Evolutionary conservation across 805 yeast genomes (phyloP).

Genomic region (Candida sanyiensis): DNA sequence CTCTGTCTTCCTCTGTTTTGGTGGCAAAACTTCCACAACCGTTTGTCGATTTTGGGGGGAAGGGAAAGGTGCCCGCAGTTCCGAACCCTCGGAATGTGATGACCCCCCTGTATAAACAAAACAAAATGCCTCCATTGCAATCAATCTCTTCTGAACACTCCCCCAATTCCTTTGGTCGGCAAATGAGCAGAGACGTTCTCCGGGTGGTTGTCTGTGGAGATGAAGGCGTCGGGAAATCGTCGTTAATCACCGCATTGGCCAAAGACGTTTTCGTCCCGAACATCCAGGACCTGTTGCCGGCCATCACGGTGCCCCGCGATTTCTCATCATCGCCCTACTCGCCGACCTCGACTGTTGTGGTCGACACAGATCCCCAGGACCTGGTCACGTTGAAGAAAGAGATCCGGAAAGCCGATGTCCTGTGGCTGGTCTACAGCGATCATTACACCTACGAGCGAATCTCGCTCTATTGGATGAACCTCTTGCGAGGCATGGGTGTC

Average conservation of each 20-base stretch:
- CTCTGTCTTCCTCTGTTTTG: not conserved
- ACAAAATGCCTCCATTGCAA: too few relatives aligned
- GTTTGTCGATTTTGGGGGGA: not conserved
- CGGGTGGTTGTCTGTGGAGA: constrained; percentile 93
- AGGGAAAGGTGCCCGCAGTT: not conserved
- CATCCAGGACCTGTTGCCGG: constrained; percentile 74
- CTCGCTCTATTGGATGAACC: constrained; percentile 90
- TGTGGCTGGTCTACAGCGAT: constrained; percentile 91
- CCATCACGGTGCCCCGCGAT: constrained; percentile 76
- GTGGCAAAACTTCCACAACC: constrained; percentile 1
- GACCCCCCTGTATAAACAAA: too few relatives aligned
- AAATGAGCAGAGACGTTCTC: constrained; percentile 47
- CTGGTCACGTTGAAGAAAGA: constrained; percentile 56
- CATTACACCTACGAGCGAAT: constrained; percentile 92
- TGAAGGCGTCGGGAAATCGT: constrained; percentile 79
- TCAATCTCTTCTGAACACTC: too few relatives aligned
- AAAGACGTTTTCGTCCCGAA: constrained; percentile 77
- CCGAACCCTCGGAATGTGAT: not conserved
- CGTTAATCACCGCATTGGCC: constrained; percentile 71
- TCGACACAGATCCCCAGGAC: constrained; percentile 78
- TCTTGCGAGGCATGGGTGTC: constrained; percentile 87
- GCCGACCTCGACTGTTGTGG: constrained; percentile 60
- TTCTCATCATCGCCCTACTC: constrained; percentile 54
- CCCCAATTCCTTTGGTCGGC: too few relatives aligned
- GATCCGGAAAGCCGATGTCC: constrained; percentile 79